Evolutionary conservation across 371 early-diverging fungal species (phyloP), one percentile per base, ranked within the genome.

Genomic region (Mucor velutinosus): DNA sequence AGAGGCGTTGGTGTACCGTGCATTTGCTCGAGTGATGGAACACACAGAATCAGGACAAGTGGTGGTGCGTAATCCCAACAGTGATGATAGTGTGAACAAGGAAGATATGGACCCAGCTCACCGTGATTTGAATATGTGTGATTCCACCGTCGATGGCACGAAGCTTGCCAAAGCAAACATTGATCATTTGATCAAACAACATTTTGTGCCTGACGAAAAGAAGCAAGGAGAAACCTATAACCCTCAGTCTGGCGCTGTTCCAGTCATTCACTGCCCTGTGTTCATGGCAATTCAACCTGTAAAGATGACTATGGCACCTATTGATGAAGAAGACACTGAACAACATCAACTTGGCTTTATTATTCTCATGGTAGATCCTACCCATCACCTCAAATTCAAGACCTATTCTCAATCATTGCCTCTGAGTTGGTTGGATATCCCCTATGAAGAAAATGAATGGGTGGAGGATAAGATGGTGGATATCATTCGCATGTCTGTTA

Each of bases 361-460:
- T 14, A 72, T 89, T 32, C 59, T 88, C 25, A 70, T 89, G 37
- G 76, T 79, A 7, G 90, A 89, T 66, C 90, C 90, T n/a, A 87
- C 82, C 0, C 81, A 89, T 59, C 79, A 87, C 39, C 74, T 89
- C 27, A 73, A 78, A 25, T 88, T 87, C 61, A 82, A 86, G 56
- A 86, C 88, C 0, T 78, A 73, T 35, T 89, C 90, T 14, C 90
- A 89, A 69, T 76, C 84, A 15, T 69, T 89, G 59, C 86, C 90
- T 21, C 72, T 83, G 23, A 59, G 75, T 25, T 89, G 90, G 90
- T 51, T 89, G 33, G 79, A 87, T 73, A 80, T 89, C 58, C 87
- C 87, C 2, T 86, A 85, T 62, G 88, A 88, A 68, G 88, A 88
- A 53, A 88, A 87, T 71, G 88, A 88, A 70, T 89, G 90, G 90